These are phyloP conservation scores for Sclerotinia trifoliorum DNA, from an alignment of 2,329 filamentous ascomycete genomes.

Conservation along the genomic window DNA sequence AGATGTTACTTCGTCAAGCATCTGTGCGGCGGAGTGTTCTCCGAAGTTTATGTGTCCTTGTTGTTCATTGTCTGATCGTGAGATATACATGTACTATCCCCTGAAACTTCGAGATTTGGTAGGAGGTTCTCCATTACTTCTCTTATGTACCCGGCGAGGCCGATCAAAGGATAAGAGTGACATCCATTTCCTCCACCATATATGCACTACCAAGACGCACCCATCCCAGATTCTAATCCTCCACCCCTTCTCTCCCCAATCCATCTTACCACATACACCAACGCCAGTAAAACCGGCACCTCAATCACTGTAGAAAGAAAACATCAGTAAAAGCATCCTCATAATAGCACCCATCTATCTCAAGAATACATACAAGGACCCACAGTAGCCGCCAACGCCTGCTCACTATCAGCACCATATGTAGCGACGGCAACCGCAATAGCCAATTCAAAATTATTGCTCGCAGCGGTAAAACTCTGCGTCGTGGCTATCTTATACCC, in stretches of 20 bases:
- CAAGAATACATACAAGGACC: conserved; percentile 53
- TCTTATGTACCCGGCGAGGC: neutral
- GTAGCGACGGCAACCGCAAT: conserved; percentile 84
- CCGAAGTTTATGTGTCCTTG: neutral
- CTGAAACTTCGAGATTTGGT: neutral
- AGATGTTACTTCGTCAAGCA: neutral
- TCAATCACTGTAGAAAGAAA: conserved; percentile 58
- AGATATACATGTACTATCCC: neutral
- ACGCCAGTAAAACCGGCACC: conserved; percentile 72
- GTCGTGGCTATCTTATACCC: conserved; percentile 69
- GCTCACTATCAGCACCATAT: conserved; percentile 73
- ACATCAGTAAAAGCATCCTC: neutral
- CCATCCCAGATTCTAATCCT: conserved; percentile 30
- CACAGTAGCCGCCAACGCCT: conserved; percentile 79
- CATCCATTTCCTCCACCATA: neutral
- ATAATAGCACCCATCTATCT: neutral
- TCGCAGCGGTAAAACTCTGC: conserved; percentile 85
- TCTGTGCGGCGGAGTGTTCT: too few relatives aligned
- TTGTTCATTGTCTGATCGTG: neutral
- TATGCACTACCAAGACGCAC: neutral
- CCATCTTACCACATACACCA: conserved; percentile 73
- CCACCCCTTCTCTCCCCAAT: conserved; percentile 49
- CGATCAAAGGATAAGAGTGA: neutral
- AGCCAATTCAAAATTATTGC: conserved; percentile 90
- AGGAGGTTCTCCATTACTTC: too few relatives aligned